These are phyloP conservation scores for Neofusicoccum umdonicola DNA, from an alignment of 2,329 filamentous ascomycete genomes.

Conservation along the genomic window DNA sequence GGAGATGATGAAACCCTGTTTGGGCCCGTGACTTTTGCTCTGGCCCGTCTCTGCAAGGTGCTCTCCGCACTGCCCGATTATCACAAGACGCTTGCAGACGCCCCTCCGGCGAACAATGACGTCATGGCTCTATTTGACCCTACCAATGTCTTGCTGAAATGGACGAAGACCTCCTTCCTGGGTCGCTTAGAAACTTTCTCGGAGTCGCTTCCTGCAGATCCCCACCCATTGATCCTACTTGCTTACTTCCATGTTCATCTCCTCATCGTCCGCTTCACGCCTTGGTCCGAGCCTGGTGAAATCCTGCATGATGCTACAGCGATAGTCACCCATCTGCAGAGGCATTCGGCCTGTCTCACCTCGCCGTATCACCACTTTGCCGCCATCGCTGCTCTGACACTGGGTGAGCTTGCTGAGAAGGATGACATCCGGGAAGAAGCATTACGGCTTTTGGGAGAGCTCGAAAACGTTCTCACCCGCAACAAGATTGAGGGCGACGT, in stretches of 20 bases:
- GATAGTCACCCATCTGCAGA: slow-evolving; percentile 28
- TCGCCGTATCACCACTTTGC: slow-evolving; percentile 38
- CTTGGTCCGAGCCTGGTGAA: slow-evolving; percentile 27
- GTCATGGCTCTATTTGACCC: slow-evolving; percentile 25
- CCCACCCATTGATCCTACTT: slow-evolving; percentile 32
- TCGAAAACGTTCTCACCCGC: slow-evolving; percentile 34
- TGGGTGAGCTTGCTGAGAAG: slow-evolving; percentile 34
- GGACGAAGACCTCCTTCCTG: slow-evolving; percentile 30
- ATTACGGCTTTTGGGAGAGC: slow-evolving; percentile 35
- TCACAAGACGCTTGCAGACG: slow-evolving; percentile 28
- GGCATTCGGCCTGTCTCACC: slow-evolving; percentile 25
- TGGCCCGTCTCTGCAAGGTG: slow-evolving; percentile 31
- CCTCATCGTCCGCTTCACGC: slow-evolving; percentile 30
- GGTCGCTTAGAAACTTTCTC: slow-evolving; percentile 31
- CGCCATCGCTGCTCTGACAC: slow-evolving; percentile 33
- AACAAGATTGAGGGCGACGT: slow-evolving; percentile 28
- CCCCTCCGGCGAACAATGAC: slow-evolving; percentile 23
- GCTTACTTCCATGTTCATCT: slow-evolving; percentile 37
- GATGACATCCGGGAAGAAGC: slow-evolving; percentile 36
- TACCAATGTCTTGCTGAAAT: slow-evolving; percentile 24
- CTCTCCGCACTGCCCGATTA: slow-evolving; percentile 29
- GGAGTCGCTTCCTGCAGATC: slow-evolving; percentile 29
- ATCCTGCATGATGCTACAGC: slow-evolving; percentile 29
- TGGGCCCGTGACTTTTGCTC: slow-evolving; percentile 28
- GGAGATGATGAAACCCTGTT: slow-evolving; percentile 12